These are phyloP conservation scores for Phytophthora sp. DNA, from an alignment of 352 stramenopile genomes.

Conservation along the genomic window DNA sequence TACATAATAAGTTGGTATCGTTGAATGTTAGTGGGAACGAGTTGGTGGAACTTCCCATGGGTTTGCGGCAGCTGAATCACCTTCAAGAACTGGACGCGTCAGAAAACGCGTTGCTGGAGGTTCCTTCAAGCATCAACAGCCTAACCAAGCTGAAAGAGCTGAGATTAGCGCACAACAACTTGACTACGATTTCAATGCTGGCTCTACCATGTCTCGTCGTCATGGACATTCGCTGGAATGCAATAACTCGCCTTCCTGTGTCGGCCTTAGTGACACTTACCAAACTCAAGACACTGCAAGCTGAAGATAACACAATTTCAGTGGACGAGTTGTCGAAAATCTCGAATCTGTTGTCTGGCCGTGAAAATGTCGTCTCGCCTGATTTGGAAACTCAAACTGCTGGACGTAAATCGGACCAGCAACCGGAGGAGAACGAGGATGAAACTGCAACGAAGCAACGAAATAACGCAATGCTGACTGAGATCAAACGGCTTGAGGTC, in stretches of 20 bases:
- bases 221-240: slow-evolving; percentile 56
- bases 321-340: slow-evolving; percentile 22
- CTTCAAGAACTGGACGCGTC: slow-evolving; percentile 59
- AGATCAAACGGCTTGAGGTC: neutral
- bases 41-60: slow-evolving; percentile 48
- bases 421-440: neutral
- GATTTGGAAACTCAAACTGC: neutral
- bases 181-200: slow-evolving; percentile 34
- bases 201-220: slow-evolving; percentile 37
- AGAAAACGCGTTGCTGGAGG: slow-evolving; percentile 55
- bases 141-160: slow-evolving; percentile 47
- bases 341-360: slow-evolving; percentile 20
- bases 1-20: slow-evolving; percentile 37
- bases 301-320: slow-evolving; percentile 39
- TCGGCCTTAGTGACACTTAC: slow-evolving; percentile 7
- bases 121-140: slow-evolving; percentile 40
- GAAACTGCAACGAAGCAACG: neutral
- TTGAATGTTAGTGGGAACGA: slow-evolving; percentile 64
- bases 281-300: slow-evolving; percentile 19
- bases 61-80: slow-evolving; percentile 41
- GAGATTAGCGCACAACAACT: slow-evolving; percentile 66
- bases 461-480: neutral
- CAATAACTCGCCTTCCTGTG: slow-evolving; percentile 25
- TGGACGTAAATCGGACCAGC: neutral
- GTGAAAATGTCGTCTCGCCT: neutral